Base-by-base conservation (phyloP, 805 yeast species). In the Cyberlindnera mississippiensis region DNA sequence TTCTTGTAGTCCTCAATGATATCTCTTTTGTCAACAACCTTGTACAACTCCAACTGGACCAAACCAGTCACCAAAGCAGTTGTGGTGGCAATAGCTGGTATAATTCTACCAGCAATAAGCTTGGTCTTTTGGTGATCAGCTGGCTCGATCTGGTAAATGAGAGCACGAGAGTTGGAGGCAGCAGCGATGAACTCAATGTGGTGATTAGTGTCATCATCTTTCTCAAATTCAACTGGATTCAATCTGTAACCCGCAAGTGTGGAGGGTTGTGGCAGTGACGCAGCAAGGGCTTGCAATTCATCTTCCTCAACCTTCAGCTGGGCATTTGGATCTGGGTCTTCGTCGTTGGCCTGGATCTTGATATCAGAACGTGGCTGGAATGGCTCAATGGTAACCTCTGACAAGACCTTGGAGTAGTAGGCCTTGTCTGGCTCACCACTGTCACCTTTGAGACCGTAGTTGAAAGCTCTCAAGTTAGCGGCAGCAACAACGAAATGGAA, bases 41-140 rank as follows among this genome's bases (percentile, higher is more conserved):
- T 93, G 71, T 86, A 85, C 44, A 91, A 71, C 67, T 93, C 99
- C 52, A 93, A 69, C 57, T 95, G 86, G 18, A 89, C 95, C 57
- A 93, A 72, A 36, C 99, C 99, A 6, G 99, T 87, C 17, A 93
- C 99, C 53, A 90, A 70, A 9, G 97, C 95, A n/a, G 99, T 93
- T 2, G 99, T 93, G 2, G 99, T 93, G 28, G 99, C 99, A 70
- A 93, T 93, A 16, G 99, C 99, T 13, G 99, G 99, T 52, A 93
- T 93, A 52, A 93, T 93, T 66, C 95, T 82, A 36, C 99, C 99
- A 6, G 99, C 99, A 62, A 93, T 91, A 57, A 91, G 88, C 69
- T 93, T 93, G 29, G 99, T 93, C 69, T 85, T 87, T 38, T 82
- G 80, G 49, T 81, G 78, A 59, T 91, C 97, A 28, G 91, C 97